Conservation (phyloP, 2,329 filamentous ascomycete genomes). For the Ustulina deusta region DNA sequence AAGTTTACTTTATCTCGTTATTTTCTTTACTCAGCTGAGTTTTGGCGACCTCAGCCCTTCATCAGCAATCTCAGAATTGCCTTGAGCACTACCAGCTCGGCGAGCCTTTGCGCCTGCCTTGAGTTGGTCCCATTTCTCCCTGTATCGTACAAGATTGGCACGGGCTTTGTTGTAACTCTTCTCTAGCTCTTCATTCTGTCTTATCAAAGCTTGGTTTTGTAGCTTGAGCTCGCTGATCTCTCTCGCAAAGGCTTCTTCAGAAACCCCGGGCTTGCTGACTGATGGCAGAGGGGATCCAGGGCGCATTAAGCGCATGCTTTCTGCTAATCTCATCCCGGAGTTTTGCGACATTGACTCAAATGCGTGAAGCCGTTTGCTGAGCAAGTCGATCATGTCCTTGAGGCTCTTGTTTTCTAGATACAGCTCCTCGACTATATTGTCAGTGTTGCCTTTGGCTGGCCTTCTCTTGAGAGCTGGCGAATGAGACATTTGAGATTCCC, state of each 20-base stretch:
- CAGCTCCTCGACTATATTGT: constrained; percentile 84
- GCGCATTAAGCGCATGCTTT: constrained; percentile 77
- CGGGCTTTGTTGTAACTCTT: constrained; percentile 67
- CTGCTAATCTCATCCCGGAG: constrained; percentile 85
- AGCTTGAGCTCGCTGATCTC: constrained; percentile 76
- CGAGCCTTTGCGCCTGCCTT: constrained; percentile 72
- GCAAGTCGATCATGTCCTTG: constrained; percentile 85
- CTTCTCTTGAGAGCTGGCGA: constrained; percentile 58
- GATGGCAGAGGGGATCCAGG: constrained; percentile 64
- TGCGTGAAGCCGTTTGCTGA: constrained; percentile 87
- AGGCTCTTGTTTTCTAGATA: constrained; percentile 88
- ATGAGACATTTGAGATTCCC: constrained; percentile 69
- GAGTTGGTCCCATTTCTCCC: constrained; percentile 71
- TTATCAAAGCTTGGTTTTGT: constrained; percentile 67
- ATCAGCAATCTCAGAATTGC: constrained; percentile 39
- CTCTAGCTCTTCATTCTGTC: constrained; percentile 76
- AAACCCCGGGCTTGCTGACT: constrained; percentile 49
- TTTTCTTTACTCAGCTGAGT: constrained; percentile 22
- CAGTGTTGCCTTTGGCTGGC: constrained; percentile 56
- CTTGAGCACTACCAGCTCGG: constrained; percentile 42
- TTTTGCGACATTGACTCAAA: constrained; percentile 95
- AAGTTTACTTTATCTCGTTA: background rate
- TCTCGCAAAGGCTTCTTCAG: constrained; percentile 60
- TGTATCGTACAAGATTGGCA: constrained; percentile 68
- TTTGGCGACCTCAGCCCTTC: constrained; percentile 39